phyloP scores from a whole-genome alignment of 192 early-diverging fungal species.

The Gigaspora rosea region DNA sequence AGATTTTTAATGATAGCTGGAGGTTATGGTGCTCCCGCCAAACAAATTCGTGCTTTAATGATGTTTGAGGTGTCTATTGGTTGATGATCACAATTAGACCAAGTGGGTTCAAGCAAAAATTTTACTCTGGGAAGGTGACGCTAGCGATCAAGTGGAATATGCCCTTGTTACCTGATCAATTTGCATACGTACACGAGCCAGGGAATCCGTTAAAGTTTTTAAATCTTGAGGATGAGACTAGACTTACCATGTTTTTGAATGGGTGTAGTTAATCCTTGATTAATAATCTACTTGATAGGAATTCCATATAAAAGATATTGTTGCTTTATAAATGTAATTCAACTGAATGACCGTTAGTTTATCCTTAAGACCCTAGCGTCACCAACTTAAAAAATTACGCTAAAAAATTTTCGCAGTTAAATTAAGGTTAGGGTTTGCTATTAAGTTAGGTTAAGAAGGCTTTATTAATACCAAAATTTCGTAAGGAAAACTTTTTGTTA shows the following conservation, averaged over 20 bases:
- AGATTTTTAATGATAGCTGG: neutral
- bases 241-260: neutral
- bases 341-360: too few species aligned
- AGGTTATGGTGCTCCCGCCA: neutral
- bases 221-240: neutral
- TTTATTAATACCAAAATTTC: too few species aligned
- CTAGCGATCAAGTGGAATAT: slow-evolving; percentile 16
- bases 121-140: slow-evolving; percentile 24
- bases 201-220: slow-evolving; percentile 10
- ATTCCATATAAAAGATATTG: too few species aligned
- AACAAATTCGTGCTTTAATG: neutral
- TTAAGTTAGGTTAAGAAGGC: too few species aligned
- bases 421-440: too few species aligned
- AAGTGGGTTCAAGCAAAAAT: slow-evolving; percentile 28
- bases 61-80: too few species aligned
- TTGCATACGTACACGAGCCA: neutral
- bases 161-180: slow-evolving; percentile 22
- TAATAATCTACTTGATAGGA: too few species aligned
- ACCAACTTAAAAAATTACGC: too few species aligned
- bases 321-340: too few species aligned
- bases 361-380: too few species aligned
- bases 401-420: too few species aligned
- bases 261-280: neutral
- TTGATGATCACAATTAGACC: slow-evolving; percentile 7
- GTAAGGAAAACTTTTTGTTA: too few species aligned